These are phyloP conservation scores for Cryptosporidium parvum DNA, from an alignment of 169 alveolate species.

Conservation along the genomic window DNA sequence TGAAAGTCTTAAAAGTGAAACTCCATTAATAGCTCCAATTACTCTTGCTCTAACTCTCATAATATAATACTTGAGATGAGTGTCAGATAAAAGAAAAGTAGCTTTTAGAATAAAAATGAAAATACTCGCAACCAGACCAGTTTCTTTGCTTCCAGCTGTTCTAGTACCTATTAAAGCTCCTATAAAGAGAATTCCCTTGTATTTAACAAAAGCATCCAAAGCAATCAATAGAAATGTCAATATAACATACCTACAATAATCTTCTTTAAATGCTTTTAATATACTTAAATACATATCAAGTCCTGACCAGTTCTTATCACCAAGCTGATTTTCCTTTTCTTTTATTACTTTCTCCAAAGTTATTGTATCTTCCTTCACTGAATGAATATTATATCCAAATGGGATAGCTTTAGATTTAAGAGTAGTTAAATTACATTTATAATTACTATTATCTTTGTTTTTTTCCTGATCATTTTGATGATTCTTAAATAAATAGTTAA, in stretches of 20 bases:
- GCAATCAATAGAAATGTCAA: background rate
- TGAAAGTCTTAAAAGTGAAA: conserved; percentile 40
- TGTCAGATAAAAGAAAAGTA: conserved; percentile 17
- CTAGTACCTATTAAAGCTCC: conserved; percentile 31
- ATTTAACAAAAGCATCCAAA: conserved; percentile 66
- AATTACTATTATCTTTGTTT: background rate
- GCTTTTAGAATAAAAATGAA: conserved; percentile 24
- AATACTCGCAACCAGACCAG: conserved; percentile 9
- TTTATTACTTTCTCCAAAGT: background rate
- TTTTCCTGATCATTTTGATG: background rate
- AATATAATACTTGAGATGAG: conserved; percentile 52
- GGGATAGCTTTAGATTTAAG: conserved; percentile 58
- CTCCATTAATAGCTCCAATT: conserved; percentile 68
- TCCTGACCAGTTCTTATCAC: conserved; percentile 13
- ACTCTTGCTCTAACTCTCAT: conserved; percentile 54
- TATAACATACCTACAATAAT: conserved; percentile 8
- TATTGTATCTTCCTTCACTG: conserved; percentile 50
- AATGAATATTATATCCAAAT: conserved; percentile 12
- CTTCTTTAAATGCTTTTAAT: conserved; percentile 34
- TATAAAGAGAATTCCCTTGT: conserved; percentile 31
- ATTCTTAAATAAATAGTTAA: conserved; percentile 24
- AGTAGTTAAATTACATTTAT: conserved; percentile 44
- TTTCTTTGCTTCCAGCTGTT: background rate
- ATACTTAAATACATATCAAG: conserved; percentile 27
- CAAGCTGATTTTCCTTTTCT: conserved; percentile 35